Percentiles rank a stretch among this genome's conserved stretches.
phyloP scores from a whole-genome alignment of 106 monocot genomes.

The Dioscorea alata region DNA sequence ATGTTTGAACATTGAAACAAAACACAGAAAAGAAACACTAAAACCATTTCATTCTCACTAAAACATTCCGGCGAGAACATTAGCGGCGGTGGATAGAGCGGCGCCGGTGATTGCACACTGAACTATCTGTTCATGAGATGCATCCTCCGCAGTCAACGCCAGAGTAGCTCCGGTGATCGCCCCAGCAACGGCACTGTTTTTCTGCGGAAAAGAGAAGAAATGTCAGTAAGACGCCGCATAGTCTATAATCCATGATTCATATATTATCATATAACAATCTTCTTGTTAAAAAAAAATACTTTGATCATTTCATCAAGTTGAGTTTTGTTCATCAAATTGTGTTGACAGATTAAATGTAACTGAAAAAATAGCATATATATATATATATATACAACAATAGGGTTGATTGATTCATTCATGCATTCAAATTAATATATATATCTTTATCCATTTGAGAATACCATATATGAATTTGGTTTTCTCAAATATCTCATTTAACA shows the following conservation, averaged over 20 bases:
- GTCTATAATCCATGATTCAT: background rate
- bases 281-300: background rate
- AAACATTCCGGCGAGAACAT: slow-evolving; percentile 65
- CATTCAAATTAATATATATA: too few species aligned
- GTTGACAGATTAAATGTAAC: too few species aligned
- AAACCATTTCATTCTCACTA: slow-evolving; percentile 12
- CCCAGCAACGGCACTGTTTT: slow-evolving; percentile 80
- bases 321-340: too few species aligned
- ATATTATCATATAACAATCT: background rate
- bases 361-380: too few species aligned
- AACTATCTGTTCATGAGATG: slow-evolving; percentile 70
- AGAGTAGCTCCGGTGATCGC: slow-evolving; percentile 80
- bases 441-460: too few species aligned
- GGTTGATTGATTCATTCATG: too few species aligned
- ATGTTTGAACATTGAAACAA: too few species aligned
- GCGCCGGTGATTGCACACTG: slow-evolving; percentile 84
- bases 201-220: slow-evolving; percentile 29
- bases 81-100: slow-evolving; percentile 70
- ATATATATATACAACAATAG: too few species aligned
- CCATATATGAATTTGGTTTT: too few species aligned
- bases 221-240: background rate
- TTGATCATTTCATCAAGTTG: background rate
- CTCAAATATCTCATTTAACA: too few species aligned
- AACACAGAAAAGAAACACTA: too few species aligned
- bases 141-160: slow-evolving; percentile 50